A percentile compares a stretch with the other conserved stretches of the same genome.
These are phyloP conservation scores for Pezicula neosporulosa DNA, from an alignment of 2,329 filamentous ascomycete species.

Conservation along the genomic window DNA sequence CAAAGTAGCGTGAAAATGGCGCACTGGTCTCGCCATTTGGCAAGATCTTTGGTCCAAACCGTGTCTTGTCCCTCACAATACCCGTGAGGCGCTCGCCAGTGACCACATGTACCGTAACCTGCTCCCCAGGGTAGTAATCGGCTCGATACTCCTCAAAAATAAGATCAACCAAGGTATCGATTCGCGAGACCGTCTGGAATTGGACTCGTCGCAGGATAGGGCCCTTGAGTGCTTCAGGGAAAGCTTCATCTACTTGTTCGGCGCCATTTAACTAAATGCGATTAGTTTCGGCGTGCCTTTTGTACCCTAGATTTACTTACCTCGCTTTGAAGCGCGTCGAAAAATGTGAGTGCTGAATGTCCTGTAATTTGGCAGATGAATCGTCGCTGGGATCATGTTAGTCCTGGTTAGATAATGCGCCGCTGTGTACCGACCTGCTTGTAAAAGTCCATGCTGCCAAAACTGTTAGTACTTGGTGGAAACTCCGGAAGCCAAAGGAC, in stretches of 20 bases:
- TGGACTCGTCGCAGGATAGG: conserved; percentile 89
- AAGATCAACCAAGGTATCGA: conserved; percentile 74
- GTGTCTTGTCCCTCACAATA: conserved; percentile 79
- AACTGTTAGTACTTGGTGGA: conserved; percentile 26
- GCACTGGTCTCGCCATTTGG: conserved; percentile 68
- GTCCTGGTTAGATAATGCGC: conserved; percentile 14
- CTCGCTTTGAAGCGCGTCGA: conserved; percentile 89
- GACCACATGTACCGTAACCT: conserved; percentile 68
- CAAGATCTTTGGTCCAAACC: conserved; percentile 59
- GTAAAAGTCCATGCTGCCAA: conserved; percentile 81
- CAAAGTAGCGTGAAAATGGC: conserved; percentile 76
- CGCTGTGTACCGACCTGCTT: conserved; percentile 62
- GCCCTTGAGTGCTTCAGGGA: conserved; percentile 86
- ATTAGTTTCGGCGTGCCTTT: conserved; percentile 23
- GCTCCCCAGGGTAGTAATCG: conserved; percentile 88
- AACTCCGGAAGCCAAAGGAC: conserved; percentile 26
- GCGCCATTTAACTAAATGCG: conserved; percentile 66
- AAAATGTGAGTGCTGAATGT: conserved; percentile 86
- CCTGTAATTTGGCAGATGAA: conserved; percentile 97
- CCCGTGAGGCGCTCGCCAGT: conserved; percentile 70
- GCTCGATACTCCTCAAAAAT: conserved; percentile 78
- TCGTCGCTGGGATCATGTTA: conserved; percentile 44
- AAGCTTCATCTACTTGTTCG: conserved; percentile 84
- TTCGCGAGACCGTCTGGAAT: conserved; percentile 82
- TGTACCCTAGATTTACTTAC: conserved; percentile 44